Base-by-base conservation (phyloP, 805 yeast genomes). In the Suhomyces sp. region DNA sequence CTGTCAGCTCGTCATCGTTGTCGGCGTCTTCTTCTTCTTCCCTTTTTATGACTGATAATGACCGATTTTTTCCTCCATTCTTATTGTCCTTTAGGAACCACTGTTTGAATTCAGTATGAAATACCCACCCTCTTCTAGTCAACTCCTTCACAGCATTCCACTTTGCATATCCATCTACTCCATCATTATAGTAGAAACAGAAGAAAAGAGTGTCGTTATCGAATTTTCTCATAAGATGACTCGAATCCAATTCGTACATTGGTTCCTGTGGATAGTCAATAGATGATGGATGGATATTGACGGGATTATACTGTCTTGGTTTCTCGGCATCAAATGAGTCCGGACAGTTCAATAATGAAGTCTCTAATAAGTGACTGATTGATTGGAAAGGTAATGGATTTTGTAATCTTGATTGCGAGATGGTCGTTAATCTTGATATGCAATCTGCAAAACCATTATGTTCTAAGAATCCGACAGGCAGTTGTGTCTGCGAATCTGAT, bases 211-310 rank as follows among this genome's bases (percentile, higher is more conserved):
- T 91, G 53, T 88, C 96, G 20, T 80, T 68, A 52, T 88, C 95
- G 50, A 91, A 76, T 50, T 83, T 87, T 18, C 74, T 67, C 61
- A 86, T 70, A 26, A 84, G 60, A 35, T 70, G 67, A 11, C 79
- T 70, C 43, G 81, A 78, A 33, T 79, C 82, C 36, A 76, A 65
- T 53, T 79, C 85, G 39, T 78, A 77, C 60, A 80, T 70, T 20
- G 90, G 90, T 42, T 84, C 93, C 54, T 81, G 87, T 2, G 98
- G 98, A 62, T 87, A 93, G 60, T 82, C 86, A 15, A 84, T 76
- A 24, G 93, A 86, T 6, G 95, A 87, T 18, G 96, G 95, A 54
- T 84, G 95, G 35, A 95, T 95, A 47, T 80, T 78, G 15, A 76
- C 73, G 5, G 97, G 91, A 31, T 74, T 76, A 56, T 88, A 81